phyloP scores from a whole-genome alignment of 2,329 filamentous ascomycete genomes.

The Ciborinia camelliae region DNA sequence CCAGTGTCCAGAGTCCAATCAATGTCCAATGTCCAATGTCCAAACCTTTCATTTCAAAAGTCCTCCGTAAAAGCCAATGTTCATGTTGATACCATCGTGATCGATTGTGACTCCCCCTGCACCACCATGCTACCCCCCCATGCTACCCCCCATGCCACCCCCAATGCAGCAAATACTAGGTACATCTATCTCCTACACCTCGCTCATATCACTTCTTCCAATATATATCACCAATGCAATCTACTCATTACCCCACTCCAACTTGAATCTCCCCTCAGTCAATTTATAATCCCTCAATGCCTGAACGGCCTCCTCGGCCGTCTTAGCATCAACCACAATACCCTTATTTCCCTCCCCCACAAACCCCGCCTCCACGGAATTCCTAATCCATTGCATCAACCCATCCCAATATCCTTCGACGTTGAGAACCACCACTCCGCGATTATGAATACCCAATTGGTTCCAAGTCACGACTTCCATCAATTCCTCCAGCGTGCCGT shows the following conservation, averaged over 20 bases:
- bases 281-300: constrained; percentile 71
- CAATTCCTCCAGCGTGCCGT: constrained; percentile 93
- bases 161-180: not conserved
- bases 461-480: constrained; percentile 94
- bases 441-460: constrained; percentile 85
- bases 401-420: constrained; percentile 91
- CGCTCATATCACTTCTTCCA: not conserved
- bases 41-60: not conserved
- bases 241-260: constrained; percentile 66
- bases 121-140: not conserved
- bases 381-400: constrained; percentile 75
- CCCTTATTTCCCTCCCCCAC: constrained; percentile 65
- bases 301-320: constrained; percentile 67
- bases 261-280: constrained; percentile 69
- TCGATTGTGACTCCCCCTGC: not conserved
- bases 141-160: no score
- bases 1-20: not conserved
- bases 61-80: not conserved
- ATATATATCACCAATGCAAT: not conserved
- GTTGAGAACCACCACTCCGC: constrained; percentile 78
- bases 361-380: constrained; percentile 73
- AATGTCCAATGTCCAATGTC: not conserved
- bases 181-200: not conserved
- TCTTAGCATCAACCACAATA: constrained; percentile 76
- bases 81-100: not conserved